phyloP scores from a whole-genome alignment of 2,329 filamentous ascomycete species.

The Tolypocladium ophioglossoides region DNA sequence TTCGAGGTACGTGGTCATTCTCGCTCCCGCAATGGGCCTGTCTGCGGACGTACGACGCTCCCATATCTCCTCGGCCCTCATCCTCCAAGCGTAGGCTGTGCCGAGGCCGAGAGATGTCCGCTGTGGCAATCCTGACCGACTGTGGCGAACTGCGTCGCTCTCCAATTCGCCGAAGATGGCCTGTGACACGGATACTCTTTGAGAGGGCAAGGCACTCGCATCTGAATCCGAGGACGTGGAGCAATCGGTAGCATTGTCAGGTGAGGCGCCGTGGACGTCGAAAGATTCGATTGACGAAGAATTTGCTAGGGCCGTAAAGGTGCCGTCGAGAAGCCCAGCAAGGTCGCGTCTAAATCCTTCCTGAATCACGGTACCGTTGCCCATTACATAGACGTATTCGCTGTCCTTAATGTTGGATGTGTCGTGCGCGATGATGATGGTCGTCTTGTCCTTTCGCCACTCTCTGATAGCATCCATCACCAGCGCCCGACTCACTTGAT shows the following conservation, averaged over 20 bases:
- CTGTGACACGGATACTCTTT: neutral
- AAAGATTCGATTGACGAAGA: neutral
- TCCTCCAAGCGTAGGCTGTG: neutral
- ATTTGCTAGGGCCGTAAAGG: neutral
- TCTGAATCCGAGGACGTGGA: neutral
- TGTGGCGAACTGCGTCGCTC: no score
- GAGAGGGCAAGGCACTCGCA: neutral
- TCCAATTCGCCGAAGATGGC: neutral
- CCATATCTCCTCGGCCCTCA: neutral
- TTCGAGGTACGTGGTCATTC: neutral
- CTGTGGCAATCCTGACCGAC: neutral
- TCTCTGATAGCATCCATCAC: slow-evolving; percentile 65
- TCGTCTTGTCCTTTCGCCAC: slow-evolving; percentile 76
- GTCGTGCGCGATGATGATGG: slow-evolving; percentile 89
- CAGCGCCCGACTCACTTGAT: slow-evolving; percentile 55
- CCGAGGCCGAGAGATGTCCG: neutral
- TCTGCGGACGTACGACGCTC: neutral
- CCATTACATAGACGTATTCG: slow-evolving; percentile 75
- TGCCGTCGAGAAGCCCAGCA: neutral
- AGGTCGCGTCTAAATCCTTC: slow-evolving; percentile 35
- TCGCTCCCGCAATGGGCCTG: neutral
- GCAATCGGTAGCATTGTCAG: neutral
- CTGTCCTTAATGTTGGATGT: slow-evolving; percentile 59
- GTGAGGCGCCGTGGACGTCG: neutral
- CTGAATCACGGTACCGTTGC: slow-evolving; percentile 56